A percentile compares a stretch with the other conserved stretches of the same genome.
Conservation (phyloP, 2,329 filamentous ascomycete genomes). For the Exophiala spinifera region DNA sequence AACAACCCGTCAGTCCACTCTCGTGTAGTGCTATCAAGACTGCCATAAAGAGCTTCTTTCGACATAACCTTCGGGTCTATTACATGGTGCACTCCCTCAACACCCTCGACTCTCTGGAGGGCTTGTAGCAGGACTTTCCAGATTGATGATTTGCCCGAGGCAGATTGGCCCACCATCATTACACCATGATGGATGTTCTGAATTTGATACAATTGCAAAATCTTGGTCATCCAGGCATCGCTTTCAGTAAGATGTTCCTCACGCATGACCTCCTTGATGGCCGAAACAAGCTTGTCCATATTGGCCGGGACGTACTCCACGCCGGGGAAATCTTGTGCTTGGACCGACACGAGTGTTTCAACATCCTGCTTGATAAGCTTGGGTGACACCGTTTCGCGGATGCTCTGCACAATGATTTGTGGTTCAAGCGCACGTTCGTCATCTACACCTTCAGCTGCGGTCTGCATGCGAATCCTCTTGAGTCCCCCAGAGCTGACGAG, state of each 20-base stretch:
- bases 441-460: constrained; percentile 62
- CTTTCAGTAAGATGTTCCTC: constrained; percentile 87
- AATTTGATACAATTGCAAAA: constrained; percentile 95
- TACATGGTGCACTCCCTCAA: constrained; percentile 93
- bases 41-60: constrained; percentile 95
- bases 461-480: constrained; percentile 73
- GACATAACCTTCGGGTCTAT: constrained; percentile 99
- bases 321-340: constrained; percentile 83
- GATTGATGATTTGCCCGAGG: constrained; percentile 92
- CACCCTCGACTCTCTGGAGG: constrained; percentile 80
- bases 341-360: constrained; percentile 79
- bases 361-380: constrained; percentile 94
- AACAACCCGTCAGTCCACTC: constrained; percentile 99
- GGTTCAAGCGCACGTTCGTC: constrained; percentile 66
- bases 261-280: constrained; percentile 76
- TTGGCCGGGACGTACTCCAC: constrained; percentile 90
- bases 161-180: constrained; percentile 99
- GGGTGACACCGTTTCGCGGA: constrained; percentile 95
- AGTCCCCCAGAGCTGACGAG: constrained; percentile 95
- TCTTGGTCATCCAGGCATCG: constrained; percentile 95
- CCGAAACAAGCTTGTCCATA: constrained; percentile 71
- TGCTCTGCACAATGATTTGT: constrained; percentile 97
- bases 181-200: constrained; percentile 98
- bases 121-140: constrained; percentile 93
- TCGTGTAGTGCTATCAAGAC: constrained; percentile 89